These are phyloP conservation scores for Lasiodiplodia sp. DNA, from an alignment of 2,329 filamentous ascomycete species.

Conservation along the genomic window DNA sequence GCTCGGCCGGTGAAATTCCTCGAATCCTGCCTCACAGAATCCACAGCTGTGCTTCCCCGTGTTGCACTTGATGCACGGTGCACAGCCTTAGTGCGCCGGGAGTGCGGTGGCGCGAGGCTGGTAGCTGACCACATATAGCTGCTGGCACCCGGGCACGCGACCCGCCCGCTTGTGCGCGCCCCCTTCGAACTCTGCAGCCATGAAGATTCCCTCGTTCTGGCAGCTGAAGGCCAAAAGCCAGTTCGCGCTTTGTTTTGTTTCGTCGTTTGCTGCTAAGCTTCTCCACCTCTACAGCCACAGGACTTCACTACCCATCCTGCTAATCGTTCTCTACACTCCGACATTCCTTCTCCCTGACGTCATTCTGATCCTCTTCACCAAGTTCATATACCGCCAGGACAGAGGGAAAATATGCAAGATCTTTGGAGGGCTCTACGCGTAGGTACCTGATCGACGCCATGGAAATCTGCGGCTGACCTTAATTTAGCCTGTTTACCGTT, in stretches of 20 bases:
- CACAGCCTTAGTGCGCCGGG: neutral
- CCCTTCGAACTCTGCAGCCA: neutral
- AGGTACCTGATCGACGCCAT: conserved; percentile 22
- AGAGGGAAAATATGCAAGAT: conserved; percentile 31
- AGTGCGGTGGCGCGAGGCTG: neutral
- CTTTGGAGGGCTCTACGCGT: conserved; percentile 41
- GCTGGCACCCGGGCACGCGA: conserved; percentile 1
- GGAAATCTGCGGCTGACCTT: neutral
- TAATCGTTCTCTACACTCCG: conserved; percentile 47
- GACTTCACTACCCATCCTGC: conserved; percentile 41
- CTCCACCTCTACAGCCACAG: conserved; percentile 46
- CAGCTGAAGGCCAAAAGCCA: conserved; percentile 28
- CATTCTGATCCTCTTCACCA: conserved; percentile 40
- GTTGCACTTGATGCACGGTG: neutral
- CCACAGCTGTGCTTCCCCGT: neutral
- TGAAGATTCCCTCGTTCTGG: conserved; percentile 7
- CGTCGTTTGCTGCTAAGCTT: conserved; percentile 44
- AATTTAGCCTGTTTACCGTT: conserved; percentile 40
- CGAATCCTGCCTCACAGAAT: neutral
- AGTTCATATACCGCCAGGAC: conserved; percentile 39
- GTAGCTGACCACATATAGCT: neutral
- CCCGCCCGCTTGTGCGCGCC: conserved; percentile 10
- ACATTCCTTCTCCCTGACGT: conserved; percentile 48
- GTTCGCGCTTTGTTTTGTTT: conserved; percentile 44
- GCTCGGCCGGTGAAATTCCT: neutral